Base-by-base conservation (phyloP, 495 filamentous ascomycete species). In the Talaromyces ruber region DNA sequence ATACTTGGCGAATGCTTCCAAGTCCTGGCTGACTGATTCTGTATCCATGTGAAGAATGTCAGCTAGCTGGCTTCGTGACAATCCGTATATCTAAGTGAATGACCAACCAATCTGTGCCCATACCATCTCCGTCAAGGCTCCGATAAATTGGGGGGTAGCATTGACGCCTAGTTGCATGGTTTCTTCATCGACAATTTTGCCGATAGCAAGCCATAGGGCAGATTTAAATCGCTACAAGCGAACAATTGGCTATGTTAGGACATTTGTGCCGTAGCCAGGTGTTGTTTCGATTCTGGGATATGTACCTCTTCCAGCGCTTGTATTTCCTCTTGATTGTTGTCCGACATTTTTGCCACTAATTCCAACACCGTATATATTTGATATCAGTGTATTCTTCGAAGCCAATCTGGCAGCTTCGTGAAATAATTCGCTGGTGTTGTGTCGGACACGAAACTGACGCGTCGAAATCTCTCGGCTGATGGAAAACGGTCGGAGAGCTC, bases 141-240 rank as follows among this genome's bases (percentile, higher is more conserved):
- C 93, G 66, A 97, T 97, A 74, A 97, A 98, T 69, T 97, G 93
- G 6, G 92, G 93, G 1, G 92, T 97, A 2, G 93, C 91, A 73
- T 93, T 97, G 62, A 88, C 81, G 68, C 89, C 87, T 12, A 89
- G 79, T 25, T 80, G 79, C 37, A 94, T 74, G 29, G 86, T 88
- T 70, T 96, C 91, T 64, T 93, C 86, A 71, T 97, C 93, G 52
- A 97, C 89, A 54, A 92, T 91, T 70, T 92, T 89, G 69, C 93
- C 93, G 63, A 97, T 85, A 22, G 85, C 82, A 71, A 88, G 89
- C 93, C 93, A 98, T n/a, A 98, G 83, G 32, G 92, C 90, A 57
- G 91, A 86, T 82, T 98, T 98, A 61, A 97, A 81, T 64, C 88
- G 88, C 91, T 97, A 62, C 24, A 22, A 21, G 6, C 21, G 26